Evolutionary conservation across 352 stramenopile genomes (phyloP).

Genomic region (Phytophthora fragariaefolia): DNA sequence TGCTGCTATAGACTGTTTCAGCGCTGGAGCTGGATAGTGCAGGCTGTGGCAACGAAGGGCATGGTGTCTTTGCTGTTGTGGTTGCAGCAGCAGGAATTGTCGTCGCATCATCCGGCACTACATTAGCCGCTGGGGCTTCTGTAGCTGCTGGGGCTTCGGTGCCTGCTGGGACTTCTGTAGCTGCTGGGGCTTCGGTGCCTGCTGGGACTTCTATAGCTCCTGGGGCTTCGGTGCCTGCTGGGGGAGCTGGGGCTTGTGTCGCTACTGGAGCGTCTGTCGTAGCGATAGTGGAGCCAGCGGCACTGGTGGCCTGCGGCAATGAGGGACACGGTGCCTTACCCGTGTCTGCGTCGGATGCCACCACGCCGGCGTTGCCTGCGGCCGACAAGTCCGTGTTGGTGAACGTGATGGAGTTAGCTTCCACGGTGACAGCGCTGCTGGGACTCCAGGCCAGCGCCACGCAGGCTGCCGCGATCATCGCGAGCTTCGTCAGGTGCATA

Average conservation of each 20-base stretch:
- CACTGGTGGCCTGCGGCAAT: slow-evolving; percentile 26
- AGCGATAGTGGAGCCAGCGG: not conserved
- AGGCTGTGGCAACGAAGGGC: slow-evolving; percentile 38
- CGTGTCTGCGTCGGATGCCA: slow-evolving; percentile 28
- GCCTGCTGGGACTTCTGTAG: not conserved
- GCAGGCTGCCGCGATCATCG: slow-evolving; percentile 23
- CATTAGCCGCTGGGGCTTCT: slow-evolving; percentile 13
- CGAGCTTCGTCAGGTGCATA: slow-evolving; percentile 35
- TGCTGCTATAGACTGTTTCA: slow-evolving; percentile 14
- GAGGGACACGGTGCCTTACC: slow-evolving; percentile 37
- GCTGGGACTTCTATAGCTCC: slow-evolving; percentile 3
- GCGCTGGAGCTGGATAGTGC: slow-evolving; percentile 27
- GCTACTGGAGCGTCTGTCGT: slow-evolving; percentile 15
- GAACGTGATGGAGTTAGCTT: slow-evolving; percentile 33
- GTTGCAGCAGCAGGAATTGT: not conserved
- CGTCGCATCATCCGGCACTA: slow-evolving; percentile 1
- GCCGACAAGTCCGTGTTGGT: slow-evolving; percentile 29
- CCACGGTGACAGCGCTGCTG: slow-evolving; percentile 12
- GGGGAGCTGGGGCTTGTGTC: slow-evolving; percentile 9
- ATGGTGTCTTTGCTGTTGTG: slow-evolving; percentile 35
- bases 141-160: slow-evolving; percentile 14
- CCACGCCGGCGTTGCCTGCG: slow-evolving; percentile 26
- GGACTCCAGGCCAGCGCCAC: slow-evolving; percentile 20
- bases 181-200: slow-evolving; percentile 2
- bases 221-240: slow-evolving; percentile 7